Evolutionary conservation across 768 basidiomycete genomes (phyloP), one percentile per base, ranked within the genome.

Genomic region (Gelatoporia subvermispora): DNA sequence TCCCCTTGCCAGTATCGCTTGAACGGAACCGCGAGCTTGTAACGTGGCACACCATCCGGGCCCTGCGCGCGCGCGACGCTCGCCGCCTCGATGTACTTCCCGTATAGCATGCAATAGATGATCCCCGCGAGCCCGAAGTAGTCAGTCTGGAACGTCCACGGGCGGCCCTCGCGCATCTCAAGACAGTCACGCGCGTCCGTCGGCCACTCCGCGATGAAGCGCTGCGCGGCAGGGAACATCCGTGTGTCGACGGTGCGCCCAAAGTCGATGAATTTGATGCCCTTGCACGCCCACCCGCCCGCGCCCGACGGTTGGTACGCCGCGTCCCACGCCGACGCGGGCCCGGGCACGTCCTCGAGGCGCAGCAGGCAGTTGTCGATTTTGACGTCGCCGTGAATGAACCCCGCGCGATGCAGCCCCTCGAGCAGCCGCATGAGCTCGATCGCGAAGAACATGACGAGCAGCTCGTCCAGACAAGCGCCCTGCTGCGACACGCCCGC

Each of bases 321-420:
- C 43, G 78, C 68, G 1, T 82, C 77, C 85, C 94, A 92, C 1
- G 79, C 74, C 0, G 83, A 72, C 1, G 76, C 66, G 1, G 83
- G 82, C 3, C 83, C 84, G 1, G 85, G 84, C 3, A 88, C 82
- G 44, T 90, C 87, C 54, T 92, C 87, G 39, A 99, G 76, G 4
- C 96, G 83, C 8, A 98, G 73, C n/a, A 99, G 77, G 64, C 94
- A 96, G 69, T 99, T 99, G 70, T 99, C 96, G 65, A 98, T 96
- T 73, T 99, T 99, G 54, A 99, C 77, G 69, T 99, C 96, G 25
- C 96, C 95, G 60, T 99, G 96, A 57, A 99, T 89, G 70, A 98
- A 90, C 10, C 92, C 90, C 0, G 76, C 71, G 15, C 61, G 48
- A 64, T 98, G 96, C 64, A 97, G 78, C 16, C 76, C 83, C 61